Percentiles rank a stretch among this genome's conserved stretches.
phyloP scores from a whole-genome alignment of 208 protist genomes.

The Leishmania martiniquensis region DNA sequence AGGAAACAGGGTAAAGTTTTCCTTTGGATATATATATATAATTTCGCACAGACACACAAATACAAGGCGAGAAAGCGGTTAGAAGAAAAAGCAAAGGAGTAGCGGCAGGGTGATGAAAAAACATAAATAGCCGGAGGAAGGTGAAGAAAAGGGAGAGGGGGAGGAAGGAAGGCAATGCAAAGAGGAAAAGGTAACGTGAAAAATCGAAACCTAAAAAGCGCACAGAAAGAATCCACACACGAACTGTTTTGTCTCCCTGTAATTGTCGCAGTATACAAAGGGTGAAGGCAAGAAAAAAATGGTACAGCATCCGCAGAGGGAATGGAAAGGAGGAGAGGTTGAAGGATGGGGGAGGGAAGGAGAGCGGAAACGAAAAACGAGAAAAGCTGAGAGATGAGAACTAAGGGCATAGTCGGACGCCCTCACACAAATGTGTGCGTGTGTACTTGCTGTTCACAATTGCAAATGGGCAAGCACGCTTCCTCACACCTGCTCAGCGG shows the following conservation, averaged over 20 bases:
- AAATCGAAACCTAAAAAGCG: not conserved
- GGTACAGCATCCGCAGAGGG: not conserved
- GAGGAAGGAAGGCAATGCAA: not conserved
- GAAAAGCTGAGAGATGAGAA: constrained; percentile 1
- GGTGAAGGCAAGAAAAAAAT: not conserved
- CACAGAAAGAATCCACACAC: not conserved
- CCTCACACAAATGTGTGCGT: not conserved
- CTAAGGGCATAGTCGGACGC: not conserved
- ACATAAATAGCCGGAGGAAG: not conserved
- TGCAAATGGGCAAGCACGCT: not conserved
- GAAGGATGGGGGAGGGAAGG: not conserved
- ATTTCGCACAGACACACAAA: not conserved
- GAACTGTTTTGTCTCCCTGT: not conserved
- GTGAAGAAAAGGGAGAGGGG: not conserved
- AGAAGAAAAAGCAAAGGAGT: not conserved
- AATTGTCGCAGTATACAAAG: not conserved
- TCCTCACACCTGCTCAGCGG: not conserved
- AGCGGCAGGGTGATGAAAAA: too few species aligned
- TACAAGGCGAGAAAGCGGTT: not conserved
- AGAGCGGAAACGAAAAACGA: constrained; percentile 8
- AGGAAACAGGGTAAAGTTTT: not conserved
- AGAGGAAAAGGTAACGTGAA: not conserved
- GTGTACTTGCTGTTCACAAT: not conserved
- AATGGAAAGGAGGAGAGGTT: not conserved
- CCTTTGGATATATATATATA: not conserved